phyloP scores from a whole-genome alignment of 1,284 basidiomycete genomes.

The Trichosporon inkin region DNA sequence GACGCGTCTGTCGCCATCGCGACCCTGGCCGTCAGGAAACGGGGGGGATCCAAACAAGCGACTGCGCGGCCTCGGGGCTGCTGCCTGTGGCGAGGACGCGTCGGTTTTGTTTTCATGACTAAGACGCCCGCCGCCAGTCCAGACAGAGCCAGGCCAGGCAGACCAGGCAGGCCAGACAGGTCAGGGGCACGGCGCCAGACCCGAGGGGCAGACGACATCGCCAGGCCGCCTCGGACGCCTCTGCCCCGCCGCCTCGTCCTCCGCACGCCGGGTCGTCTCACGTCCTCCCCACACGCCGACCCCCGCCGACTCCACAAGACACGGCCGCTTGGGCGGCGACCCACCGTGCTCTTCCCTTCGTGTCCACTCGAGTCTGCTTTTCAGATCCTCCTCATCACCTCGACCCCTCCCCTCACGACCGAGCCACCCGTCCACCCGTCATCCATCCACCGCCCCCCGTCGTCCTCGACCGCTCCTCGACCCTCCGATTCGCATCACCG shows the following conservation, averaged over 20 bases:
- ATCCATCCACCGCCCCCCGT: not conserved
- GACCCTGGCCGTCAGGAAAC: too few species aligned
- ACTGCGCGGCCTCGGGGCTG: not conserved
- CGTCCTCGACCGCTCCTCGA: not conserved
- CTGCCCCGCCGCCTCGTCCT: too few species aligned
- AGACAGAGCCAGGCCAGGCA: not conserved
- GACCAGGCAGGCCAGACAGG: too few species aligned
- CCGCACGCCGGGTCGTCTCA: too few species aligned
- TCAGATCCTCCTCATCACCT: not conserved
- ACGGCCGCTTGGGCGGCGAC: not conserved
- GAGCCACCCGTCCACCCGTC: not conserved
- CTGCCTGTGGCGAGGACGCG: not conserved
- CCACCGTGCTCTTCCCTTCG: not conserved
- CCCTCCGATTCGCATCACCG: not conserved
- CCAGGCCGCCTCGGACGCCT: too few species aligned
- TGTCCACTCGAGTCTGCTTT: not conserved
- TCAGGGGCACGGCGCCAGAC: not conserved
- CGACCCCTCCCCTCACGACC: not conserved
- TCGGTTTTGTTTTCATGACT: conserved; percentile 2
- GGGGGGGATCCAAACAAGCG: too few species aligned
- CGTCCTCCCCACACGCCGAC: too few species aligned
- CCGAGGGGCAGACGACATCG: conserved; percentile 1
- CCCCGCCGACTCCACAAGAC: too few species aligned
- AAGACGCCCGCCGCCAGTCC: not conserved
- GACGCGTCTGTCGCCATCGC: too few species aligned